A percentile compares a stretch with the other conserved stretches of the same genome.
Conservation (phyloP, 2,329 filamentous ascomycete species). For the Penicillium occitanis region DNA sequence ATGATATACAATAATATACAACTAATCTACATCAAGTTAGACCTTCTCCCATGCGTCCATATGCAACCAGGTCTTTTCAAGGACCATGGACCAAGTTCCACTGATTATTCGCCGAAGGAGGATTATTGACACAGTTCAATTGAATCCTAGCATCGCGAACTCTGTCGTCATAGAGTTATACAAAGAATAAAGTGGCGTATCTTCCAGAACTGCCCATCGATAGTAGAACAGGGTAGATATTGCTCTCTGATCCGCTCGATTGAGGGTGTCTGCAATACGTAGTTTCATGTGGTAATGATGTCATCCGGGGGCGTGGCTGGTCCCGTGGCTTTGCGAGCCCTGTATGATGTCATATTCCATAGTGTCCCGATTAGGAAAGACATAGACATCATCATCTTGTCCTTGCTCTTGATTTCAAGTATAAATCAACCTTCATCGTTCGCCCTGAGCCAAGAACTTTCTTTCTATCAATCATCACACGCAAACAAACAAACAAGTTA, state of each 20-base stretch:
- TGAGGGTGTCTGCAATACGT: not conserved
- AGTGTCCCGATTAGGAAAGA: conserved; percentile 3
- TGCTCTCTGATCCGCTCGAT: not conserved
- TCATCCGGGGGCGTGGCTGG: conserved; percentile 1
- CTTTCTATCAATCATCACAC: not conserved
- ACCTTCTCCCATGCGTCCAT: not conserved
- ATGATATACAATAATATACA: not conserved
- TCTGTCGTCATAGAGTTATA: not conserved
- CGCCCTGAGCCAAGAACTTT: not conserved
- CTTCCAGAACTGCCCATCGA: not conserved
- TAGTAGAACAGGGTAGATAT: not conserved
- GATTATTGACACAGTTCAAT: not conserved
- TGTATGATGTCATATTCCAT: conserved; percentile 14
- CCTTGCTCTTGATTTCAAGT: not conserved
- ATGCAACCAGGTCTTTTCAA: not conserved
- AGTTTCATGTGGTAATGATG: not conserved
- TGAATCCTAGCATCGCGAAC: not conserved
- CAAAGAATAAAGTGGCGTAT: not conserved
- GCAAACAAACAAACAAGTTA: not conserved
- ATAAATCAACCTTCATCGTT: conserved; percentile 6
- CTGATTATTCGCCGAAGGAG: not conserved
- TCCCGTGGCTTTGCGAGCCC: conserved; percentile 1
- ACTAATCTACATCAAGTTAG: not conserved
- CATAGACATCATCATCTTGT: not conserved
- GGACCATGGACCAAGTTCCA: not conserved